These are phyloP conservation scores for Allomyces macrogynus DNA, from an alignment of 192 early-diverging fungal species.

Conservation along the genomic window DNA sequence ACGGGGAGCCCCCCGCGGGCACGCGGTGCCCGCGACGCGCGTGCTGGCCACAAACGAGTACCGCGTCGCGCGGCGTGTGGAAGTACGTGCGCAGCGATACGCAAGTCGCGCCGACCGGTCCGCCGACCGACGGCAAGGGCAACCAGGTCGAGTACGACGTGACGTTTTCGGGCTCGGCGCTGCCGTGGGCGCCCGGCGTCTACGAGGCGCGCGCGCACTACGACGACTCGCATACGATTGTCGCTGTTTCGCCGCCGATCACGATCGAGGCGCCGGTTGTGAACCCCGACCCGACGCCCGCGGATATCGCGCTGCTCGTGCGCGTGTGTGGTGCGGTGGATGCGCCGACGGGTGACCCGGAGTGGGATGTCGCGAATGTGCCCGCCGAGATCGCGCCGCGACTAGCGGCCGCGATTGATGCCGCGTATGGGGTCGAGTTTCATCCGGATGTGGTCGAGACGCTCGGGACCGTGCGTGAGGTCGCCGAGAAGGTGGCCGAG, in stretches of 20 bases:
- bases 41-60: neutral
- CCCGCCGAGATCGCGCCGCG: neutral
- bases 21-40: no score
- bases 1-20: neutral
- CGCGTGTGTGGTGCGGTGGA: no score
- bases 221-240: constrained; percentile 63
- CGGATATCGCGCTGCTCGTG: neutral
- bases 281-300: neutral
- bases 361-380: no score
- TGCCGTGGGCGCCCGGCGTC: constrained; percentile 70
- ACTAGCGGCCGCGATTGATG: neutral
- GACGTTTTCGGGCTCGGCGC: constrained; percentile 35
- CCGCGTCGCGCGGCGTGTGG: neutral
- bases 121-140: neutral
- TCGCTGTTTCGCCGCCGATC: constrained; percentile 55
- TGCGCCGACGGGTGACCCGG: no score
- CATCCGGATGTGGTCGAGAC: neutral
- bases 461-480: neutral
- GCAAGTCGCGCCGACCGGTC: neutral
- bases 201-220: constrained; percentile 89
- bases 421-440: neutral
- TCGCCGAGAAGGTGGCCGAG: neutral
- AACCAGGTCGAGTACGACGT: constrained; percentile 23
- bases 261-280: constrained; percentile 34
- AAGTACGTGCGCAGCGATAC: neutral